A percentile compares a stretch with the other conserved stretches of the same genome.
Conservation (phyloP, 306 rosid species). For the Begonia peltatifolia region DNA sequence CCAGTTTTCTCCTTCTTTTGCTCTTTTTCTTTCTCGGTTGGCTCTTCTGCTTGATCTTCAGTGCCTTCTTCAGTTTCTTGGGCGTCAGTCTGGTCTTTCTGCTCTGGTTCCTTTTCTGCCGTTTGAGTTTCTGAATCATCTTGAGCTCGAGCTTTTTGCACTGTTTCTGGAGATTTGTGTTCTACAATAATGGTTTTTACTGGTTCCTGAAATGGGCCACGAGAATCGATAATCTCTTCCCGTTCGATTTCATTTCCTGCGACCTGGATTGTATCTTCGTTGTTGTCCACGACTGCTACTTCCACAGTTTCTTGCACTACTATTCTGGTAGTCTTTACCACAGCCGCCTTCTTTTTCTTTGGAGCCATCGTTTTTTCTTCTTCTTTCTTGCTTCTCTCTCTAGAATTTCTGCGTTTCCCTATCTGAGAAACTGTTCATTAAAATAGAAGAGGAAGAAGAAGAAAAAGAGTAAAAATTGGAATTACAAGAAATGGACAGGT, state of each 20-base stretch:
- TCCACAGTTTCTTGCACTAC: conserved; percentile 18
- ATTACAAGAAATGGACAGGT: not conserved
- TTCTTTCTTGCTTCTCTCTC: not conserved
- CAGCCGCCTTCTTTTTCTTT: conserved; percentile 19
- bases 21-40: too few relatives aligned
- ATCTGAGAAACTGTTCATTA: not conserved
- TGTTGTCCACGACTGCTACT: conserved; percentile 14
- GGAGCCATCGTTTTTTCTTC: conserved; percentile 20
- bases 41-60: too few relatives aligned
- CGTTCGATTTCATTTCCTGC: not conserved
- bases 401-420: not conserved
- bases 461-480: not conserved
- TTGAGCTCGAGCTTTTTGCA: not conserved
- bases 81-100: not conserved
- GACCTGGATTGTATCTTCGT: conserved; percentile 1
- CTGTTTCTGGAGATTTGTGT: conserved; percentile 1
- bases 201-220: not conserved
- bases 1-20: too few relatives aligned
- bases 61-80: not conserved
- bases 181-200: conserved; percentile 12
- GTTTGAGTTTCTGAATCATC: not conserved
- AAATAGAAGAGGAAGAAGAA: not conserved
- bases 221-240: conserved; percentile 1
- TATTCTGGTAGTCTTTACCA: conserved; percentile 23
- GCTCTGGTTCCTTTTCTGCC: too few relatives aligned